These are phyloP conservation scores for Strobilomyces dryophilus DNA, from an alignment of 768 basidiomycete genomes.

Conservation along the genomic window DNA sequence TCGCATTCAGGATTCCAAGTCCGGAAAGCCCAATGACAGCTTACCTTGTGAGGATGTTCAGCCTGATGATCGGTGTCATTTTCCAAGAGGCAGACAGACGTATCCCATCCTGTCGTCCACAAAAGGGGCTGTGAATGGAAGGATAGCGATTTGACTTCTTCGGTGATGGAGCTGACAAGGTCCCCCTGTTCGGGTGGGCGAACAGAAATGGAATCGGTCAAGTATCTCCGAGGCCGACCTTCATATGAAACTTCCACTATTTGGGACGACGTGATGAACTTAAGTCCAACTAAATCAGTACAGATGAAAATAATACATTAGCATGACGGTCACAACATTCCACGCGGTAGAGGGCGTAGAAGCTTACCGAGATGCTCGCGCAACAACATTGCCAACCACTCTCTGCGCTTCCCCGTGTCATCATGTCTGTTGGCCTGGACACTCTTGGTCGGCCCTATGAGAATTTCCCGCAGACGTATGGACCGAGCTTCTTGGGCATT, in stretches of 20 bases:
- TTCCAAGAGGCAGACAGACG: conserved; percentile 43
- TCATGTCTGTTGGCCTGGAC: conserved; percentile 15
- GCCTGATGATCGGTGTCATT: conserved; percentile 25
- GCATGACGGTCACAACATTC: neutral
- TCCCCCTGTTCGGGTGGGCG: conserved; percentile 17
- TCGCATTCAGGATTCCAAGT: conserved; percentile 4
- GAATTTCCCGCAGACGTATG: conserved; percentile 51
- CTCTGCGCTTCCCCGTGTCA: conserved; percentile 37
- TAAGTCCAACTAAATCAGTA: conserved; percentile 58
- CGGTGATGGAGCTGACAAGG: conserved; percentile 33
- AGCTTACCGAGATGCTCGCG: conserved; percentile 65
- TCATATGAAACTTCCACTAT: conserved; percentile 62
- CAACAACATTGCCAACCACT: conserved; percentile 67
- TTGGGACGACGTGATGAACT: conserved; percentile 61
- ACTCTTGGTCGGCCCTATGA: conserved; percentile 13
- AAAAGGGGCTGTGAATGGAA: conserved; percentile 39
- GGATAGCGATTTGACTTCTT: conserved; percentile 42
- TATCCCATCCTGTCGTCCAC: conserved; percentile 71
- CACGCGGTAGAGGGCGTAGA: neutral
- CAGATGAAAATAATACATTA: conserved; percentile 1
- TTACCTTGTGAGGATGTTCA: conserved; percentile 33
- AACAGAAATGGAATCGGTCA: conserved; percentile 44
- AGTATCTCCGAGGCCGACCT: conserved; percentile 53
- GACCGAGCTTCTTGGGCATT: conserved; percentile 47
- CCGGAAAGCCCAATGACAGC: conserved; percentile 9